phyloP scores from a whole-genome alignment of 2,329 filamentous ascomycete species.

The Chaetomiaceae sp. region DNA sequence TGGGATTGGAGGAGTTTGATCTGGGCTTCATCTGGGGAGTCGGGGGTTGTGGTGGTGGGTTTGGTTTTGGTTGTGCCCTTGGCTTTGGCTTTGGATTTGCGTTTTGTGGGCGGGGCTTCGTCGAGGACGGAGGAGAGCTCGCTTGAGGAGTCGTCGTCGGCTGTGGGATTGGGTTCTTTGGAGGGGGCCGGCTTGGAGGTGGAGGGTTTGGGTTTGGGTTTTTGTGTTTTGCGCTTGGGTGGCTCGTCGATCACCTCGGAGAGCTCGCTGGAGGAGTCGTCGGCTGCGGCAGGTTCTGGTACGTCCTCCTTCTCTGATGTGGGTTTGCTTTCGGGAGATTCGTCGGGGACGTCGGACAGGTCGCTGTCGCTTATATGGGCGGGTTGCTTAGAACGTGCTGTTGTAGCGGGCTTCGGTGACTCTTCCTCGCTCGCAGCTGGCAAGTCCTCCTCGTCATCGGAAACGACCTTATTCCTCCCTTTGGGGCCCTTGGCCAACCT shows the following conservation, averaged over 20 bases:
- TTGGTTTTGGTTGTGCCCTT: constrained; percentile 35
- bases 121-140: constrained; percentile 24
- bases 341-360: constrained; percentile 4
- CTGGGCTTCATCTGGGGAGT: constrained; percentile 63
- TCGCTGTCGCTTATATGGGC: constrained; percentile 32
- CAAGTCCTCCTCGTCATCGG: constrained; percentile 18
- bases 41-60: constrained; percentile 32
- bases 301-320: constrained; percentile 11
- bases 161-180: constrained; percentile 8
- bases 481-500: constrained; percentile 27
- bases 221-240: constrained; percentile 36
- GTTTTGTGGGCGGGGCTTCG: constrained; percentile 28
- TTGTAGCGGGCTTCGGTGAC: neutral
- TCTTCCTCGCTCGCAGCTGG: constrained; percentile 36
- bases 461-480: constrained; percentile 17
- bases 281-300: constrained; percentile 11
- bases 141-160: constrained; percentile 20
- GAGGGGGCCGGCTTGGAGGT: neutral
- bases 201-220: constrained; percentile 42
- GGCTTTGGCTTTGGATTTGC: constrained; percentile 47
- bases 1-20: constrained; percentile 86
- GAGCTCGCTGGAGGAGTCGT: constrained; percentile 21
- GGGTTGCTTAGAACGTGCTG: constrained; percentile 3
- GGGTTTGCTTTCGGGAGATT: neutral
- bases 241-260: constrained; percentile 24